Conservation (phyloP, 768 basidiomycete species). For the Suillus paluster region DNA sequence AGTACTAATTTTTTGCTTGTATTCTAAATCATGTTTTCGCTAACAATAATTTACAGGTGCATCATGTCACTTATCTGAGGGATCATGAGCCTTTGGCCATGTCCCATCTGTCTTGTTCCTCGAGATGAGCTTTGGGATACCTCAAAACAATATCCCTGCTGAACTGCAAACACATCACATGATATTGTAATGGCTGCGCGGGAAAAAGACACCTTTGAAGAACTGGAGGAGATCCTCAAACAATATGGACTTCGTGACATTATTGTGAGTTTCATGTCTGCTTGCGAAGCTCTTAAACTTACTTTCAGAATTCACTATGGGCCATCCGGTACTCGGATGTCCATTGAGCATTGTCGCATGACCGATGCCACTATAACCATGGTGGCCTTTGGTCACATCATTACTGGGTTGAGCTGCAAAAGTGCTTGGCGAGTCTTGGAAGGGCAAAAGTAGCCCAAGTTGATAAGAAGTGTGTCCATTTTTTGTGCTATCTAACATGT, state of each 20-base stretch:
- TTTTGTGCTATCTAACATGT: neutral
- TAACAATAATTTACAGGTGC: slow-evolving; percentile 24
- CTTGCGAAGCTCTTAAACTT: too few species aligned
- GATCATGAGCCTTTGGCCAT: slow-evolving; percentile 30
- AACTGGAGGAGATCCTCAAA: slow-evolving; percentile 20
- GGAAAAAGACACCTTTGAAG: slow-evolving; percentile 11
- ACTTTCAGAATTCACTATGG: too few species aligned
- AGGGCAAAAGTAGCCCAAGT: slow-evolving; percentile 10
- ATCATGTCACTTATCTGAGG: slow-evolving; percentile 41
- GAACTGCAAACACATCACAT: slow-evolving; percentile 20
- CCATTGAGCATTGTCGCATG: too few species aligned
- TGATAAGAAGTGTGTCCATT: slow-evolving; percentile 10
- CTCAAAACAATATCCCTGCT: slow-evolving; percentile 14
- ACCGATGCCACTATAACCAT: too few species aligned
- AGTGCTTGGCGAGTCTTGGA: slow-evolving; percentile 16
- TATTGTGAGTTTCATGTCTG: too few species aligned
- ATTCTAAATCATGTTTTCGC: slow-evolving; percentile 35
- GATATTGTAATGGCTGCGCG: slow-evolving; percentile 12
- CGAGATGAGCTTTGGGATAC: slow-evolving; percentile 26
- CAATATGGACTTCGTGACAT: slow-evolving; percentile 16
- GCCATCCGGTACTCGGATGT: too few species aligned
- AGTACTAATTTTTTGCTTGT: slow-evolving; percentile 26
- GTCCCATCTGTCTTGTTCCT: slow-evolving; percentile 42
- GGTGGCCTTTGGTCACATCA: slow-evolving; percentile 31
- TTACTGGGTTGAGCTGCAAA: slow-evolving; percentile 29